phyloP scores from a whole-genome alignment of 768 basidiomycete genomes.

The Lyophyllum semitale region DNA sequence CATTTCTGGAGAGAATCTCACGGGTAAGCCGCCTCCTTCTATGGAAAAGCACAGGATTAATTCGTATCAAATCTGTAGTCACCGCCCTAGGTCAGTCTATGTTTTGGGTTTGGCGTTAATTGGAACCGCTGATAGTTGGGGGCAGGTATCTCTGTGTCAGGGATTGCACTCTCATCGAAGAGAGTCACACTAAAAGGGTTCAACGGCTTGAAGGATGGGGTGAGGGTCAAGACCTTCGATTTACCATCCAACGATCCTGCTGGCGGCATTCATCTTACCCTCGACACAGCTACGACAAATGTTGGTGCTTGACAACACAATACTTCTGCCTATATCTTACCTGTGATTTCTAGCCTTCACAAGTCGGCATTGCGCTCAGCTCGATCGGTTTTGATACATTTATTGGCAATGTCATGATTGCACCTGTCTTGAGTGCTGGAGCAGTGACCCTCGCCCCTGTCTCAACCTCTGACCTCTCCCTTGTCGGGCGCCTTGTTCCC shows the following conservation, averaged over 20 bases:
- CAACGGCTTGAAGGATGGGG: conserved; percentile 64
- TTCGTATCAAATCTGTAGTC: conserved; percentile 35
- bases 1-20: conserved; percentile 65
- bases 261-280: conserved; percentile 69
- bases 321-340: neutral
- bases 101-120: neutral
- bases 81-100: conserved; percentile 48
- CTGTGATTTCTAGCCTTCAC: conserved; percentile 53
- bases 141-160: conserved; percentile 58
- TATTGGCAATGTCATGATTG: conserved; percentile 54
- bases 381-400: conserved; percentile 64
- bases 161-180: conserved; percentile 57
- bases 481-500: conserved; percentile 66
- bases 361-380: conserved; percentile 69
- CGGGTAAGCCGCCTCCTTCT: conserved; percentile 36
- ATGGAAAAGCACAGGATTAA: neutral
- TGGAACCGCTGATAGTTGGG: neutral
- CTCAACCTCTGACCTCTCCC: conserved; percentile 50
- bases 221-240: conserved; percentile 67
- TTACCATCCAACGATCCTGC: conserved; percentile 69
- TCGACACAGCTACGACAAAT: conserved; percentile 61
- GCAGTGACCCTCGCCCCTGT: conserved; percentile 56
- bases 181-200: conserved; percentile 68
- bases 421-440: conserved; percentile 52
- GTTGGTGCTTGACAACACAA: conserved; percentile 33